Evolutionary conservation across 768 basidiomycete species (phyloP), one percentile per base, ranked within the genome.

Genomic region (Hydnomerulius pinastri): DNA sequence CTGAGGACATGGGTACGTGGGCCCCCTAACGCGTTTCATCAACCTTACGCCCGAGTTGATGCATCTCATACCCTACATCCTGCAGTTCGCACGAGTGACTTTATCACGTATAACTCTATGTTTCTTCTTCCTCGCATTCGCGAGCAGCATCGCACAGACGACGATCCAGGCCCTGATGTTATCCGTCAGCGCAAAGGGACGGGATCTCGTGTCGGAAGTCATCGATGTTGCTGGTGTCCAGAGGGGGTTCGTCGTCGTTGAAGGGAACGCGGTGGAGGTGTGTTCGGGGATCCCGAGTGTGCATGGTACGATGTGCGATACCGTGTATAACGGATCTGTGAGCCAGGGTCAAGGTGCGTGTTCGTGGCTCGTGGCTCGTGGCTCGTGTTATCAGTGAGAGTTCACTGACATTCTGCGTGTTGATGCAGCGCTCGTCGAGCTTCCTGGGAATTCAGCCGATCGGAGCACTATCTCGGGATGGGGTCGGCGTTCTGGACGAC

Each of bases 61-160:
- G n/a, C n/a, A n/a, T n/a, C n/a, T 20, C 24, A 6, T n/a, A 23
- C 32, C 20, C n/a, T n/a, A n/a, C n/a, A n/a, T n/a, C n/a, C n/a
- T n/a, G 9, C 28, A 82, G 81, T 77, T 74, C 54, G 62, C 72
- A 27, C 71, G 77, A 51, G 69, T 80, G 43, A 81, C 77, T 6
- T 58, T 78, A 29, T 78, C 76, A n/a, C 75, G 71, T 9, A 74
- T 71, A 60, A 81, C 79, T 28, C 68, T 73, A 4, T 54, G 70
- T 29, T 83, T 79, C 61, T 77, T 80, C 58, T 62, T 74, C 33
- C 65, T 81, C 49, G 73, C 77, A 24, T 54, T 82, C 38, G 38
- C 71, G 23, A 71, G 70, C 46, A 77, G 73, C 50, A 45, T 74
- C 35, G 60, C 70, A 21, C 73, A 81, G 43, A 70, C 66, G 48